These are phyloP conservation scores for Fusarium musae DNA, from an alignment of 2,329 filamentous ascomycete genomes.

Conservation along the genomic window DNA sequence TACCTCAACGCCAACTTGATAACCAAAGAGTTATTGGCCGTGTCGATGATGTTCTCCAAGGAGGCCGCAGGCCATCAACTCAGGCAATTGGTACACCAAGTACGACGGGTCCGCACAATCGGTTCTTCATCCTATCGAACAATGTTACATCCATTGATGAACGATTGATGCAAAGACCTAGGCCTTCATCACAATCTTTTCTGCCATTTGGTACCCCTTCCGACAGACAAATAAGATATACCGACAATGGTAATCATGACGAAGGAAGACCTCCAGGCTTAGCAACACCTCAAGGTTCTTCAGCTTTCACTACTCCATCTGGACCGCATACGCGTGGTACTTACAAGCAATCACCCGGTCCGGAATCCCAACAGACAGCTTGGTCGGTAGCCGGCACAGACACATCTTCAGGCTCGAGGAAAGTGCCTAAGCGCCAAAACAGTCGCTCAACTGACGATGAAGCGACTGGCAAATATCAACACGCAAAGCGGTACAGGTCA, in stretches of 20 bases:
- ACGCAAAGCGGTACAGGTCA: conserved; percentile 8
- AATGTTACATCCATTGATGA: conserved; percentile 1
- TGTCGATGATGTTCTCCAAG: conserved; percentile 21
- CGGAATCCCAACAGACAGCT: background rate
- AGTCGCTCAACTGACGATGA: conserved; percentile 30
- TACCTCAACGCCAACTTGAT: conserved; percentile 12
- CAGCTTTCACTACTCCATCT: background rate
- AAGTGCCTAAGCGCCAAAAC: conserved; percentile 31
- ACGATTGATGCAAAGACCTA: background rate
- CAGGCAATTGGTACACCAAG: background rate
- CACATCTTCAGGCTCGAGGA: conserved; percentile 11
- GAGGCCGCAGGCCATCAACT: conserved; percentile 8
- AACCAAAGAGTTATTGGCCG: conserved; percentile 15
- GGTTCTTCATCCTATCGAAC: background rate
- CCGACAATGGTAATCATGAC: conserved; percentile 10
- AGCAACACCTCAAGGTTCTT: background rate
- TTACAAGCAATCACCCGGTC: background rate
- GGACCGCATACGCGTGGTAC: conserved; percentile 4
- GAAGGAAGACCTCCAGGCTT: conserved; percentile 19
- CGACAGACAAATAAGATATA: conserved; percentile 11
- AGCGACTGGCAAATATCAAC: conserved; percentile 1
- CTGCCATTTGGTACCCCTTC: background rate
- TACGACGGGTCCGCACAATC: background rate
- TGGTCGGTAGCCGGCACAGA: conserved; percentile 8
- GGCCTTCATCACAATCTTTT: background rate